A percentile compares a stretch with the other conserved stretches of the same genome.
Evolutionary conservation across 2,329 filamentous ascomycete genomes (phyloP).

Genomic region (Colletotrichum aenigma): DNA sequence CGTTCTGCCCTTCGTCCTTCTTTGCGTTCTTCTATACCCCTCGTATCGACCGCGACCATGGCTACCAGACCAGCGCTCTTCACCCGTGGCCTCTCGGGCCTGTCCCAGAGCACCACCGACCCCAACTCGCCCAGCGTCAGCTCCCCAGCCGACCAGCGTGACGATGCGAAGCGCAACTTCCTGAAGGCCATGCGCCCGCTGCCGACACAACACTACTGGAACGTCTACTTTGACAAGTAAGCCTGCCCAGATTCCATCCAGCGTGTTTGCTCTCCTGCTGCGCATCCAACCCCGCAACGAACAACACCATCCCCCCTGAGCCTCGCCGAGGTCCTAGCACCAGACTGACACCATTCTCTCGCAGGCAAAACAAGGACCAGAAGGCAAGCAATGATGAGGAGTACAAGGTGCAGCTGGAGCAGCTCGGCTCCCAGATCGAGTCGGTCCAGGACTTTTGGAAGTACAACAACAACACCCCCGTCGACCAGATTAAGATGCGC

Average conservation of each 20-base stretch:
- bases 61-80: slow-evolving; percentile 62
- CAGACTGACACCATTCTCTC: not conserved
- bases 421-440: slow-evolving; percentile 71
- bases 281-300: not conserved
- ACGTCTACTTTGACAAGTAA: slow-evolving; percentile 71
- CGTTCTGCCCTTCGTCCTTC: not conserved
- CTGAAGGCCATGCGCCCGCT: slow-evolving; percentile 74
- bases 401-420: slow-evolving; percentile 63
- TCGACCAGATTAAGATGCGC: slow-evolving; percentile 76
- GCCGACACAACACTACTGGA: slow-evolving; percentile 81
- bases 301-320: not conserved
- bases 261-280: not conserved
- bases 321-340: not conserved
- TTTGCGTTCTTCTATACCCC: not conserved
- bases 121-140: slow-evolving; percentile 63
- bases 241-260: slow-evolving; percentile 5
- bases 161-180: slow-evolving; percentile 84
- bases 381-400: slow-evolving; percentile 38
- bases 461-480: slow-evolving; percentile 81
- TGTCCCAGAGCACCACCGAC: slow-evolving; percentile 60
- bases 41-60: slow-evolving; percentile 45
- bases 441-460: slow-evolving; percentile 86
- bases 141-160: slow-evolving; percentile 75
- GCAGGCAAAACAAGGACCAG: slow-evolving; percentile 49
- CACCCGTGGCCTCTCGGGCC: slow-evolving; percentile 66